Percentiles rank a stretch among this genome's conserved stretches.
phyloP scores from a whole-genome alignment of 1,139 yeast genomes.

The Scheffersomyces illinoinensis region DNA sequence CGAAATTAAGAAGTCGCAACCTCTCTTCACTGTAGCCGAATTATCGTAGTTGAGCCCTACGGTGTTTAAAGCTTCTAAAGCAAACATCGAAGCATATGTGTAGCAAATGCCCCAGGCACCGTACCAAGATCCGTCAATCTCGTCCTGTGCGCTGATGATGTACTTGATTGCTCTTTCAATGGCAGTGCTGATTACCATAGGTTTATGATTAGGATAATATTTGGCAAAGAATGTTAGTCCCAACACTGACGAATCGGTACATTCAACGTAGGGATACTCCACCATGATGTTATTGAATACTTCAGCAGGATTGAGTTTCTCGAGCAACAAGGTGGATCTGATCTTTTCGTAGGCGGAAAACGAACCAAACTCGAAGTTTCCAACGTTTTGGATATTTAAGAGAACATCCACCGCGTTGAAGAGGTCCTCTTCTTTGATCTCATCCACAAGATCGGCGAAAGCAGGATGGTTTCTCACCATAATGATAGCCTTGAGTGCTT shows the following conservation, averaged over 20 bases:
- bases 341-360: constrained; percentile 90
- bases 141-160: constrained; percentile 64
- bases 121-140: constrained; percentile 89
- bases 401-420: constrained; percentile 69
- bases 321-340: constrained; percentile 77
- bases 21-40: constrained; percentile 62
- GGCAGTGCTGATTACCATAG: constrained; percentile 63
- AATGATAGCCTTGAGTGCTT: constrained; percentile 87
- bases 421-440: constrained; percentile 55
- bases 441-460: constrained; percentile 46
- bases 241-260: constrained; percentile 91
- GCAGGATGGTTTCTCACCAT: constrained; percentile 77
- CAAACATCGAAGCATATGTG: constrained; percentile 98
- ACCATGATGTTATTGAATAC: constrained; percentile 98
- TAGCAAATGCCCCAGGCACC: constrained; percentile 99
- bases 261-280: constrained; percentile 96
- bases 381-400: constrained; percentile 61
- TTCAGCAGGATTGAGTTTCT: constrained; percentile 89
- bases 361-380: constrained; percentile 81
- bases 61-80: constrained; percentile 83
- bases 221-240: constrained; percentile 81
- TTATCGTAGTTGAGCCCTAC: constrained; percentile 65
- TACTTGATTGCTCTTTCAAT: constrained; percentile 74
- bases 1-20: constrained; percentile 79
- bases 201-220: constrained; percentile 61